Base-by-base conservation (phyloP, 2,329 filamentous ascomycete genomes). In the Colletotrichum echinochloae region DNA sequence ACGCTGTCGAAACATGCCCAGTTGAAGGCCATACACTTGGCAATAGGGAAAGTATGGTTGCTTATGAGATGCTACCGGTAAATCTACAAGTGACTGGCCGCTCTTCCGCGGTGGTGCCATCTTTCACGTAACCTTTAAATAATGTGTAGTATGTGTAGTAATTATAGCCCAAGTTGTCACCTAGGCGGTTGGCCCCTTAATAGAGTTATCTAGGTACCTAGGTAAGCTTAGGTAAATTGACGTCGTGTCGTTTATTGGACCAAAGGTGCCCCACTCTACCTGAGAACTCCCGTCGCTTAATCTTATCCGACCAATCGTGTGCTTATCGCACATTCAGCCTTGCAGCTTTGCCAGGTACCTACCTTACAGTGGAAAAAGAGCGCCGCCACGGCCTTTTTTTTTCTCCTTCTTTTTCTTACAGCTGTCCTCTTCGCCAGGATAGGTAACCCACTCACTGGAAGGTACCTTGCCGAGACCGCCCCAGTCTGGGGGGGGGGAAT, bases 391-490 rank as follows among this genome's bases (percentile, higher is more conserved):
- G 57, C 60, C 48, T 55, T 59, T 61, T 71, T 57, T 61, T 59
- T n/a, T 51, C 46, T 26, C 51, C 51, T 37, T 37, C 16, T 61
- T 51, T 71, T 71, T 49, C 44, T 63, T 68, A 71, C 64, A 71
- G 68, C 68, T 71, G 68, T 71, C 68, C 68, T 71, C 68, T 71
- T 71, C 64, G 64, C 64, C 59, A 62, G 68, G 65, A 57, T 65
- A 71, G 51, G 68, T 71, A 67, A 63, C 48, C 64, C 35, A 62
- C 60, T 52, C 28, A 57, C 60, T 59, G 41, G 28, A 41, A 65
- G 60, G 56, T 66, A 48, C 51, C 57, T 54, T 63, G 30, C 51
- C 67, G 56, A 61, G 49, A 66, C 62, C 35, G 60, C 37, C 57
- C 57, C 67, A 70, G 51, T 63, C 52, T n/a, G 7, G 39, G 57